Evolutionary conservation across 176 grass and related monocot genomes (phyloP), one percentile per base, ranked within the genome.

Genomic region (Aegilops speltoides): DNA sequence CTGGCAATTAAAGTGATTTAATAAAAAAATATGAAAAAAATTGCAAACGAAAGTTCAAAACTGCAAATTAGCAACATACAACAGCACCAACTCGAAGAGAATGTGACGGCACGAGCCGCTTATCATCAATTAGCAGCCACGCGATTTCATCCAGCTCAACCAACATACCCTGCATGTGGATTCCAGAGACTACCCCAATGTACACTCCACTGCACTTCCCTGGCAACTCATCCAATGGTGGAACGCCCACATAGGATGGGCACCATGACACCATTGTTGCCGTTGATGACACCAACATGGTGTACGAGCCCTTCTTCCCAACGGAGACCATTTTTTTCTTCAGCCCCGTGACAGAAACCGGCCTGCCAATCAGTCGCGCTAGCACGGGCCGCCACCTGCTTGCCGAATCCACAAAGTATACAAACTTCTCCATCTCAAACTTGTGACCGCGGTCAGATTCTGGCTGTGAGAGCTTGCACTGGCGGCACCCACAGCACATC

Each of bases 71-170:
- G 83, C 36, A 43, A 90, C 92, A 50, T 92, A 98, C 97, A 94
- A 96, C 68, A 64, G 92, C 87, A 79, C 94, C 97, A 89, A 96
- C 60, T 82, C 97, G 89, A 66, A 98, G 78, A 79, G 90, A 98
- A 92, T 96, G 91, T 56, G 84, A 63, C 2, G 87, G 90, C 13
- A 77, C 34, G 68, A 92, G 85, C 77, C 64, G 80, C 28, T 86
- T 81, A 85, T 96, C 90, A 88, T 92, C 85, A 88, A 92, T 80
- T 71, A 98, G 91, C 50, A 98, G 25, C 88, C 84, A 98, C 62
- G 71, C 61, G 0, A 74, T 83, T 13, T 82, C 32, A 80, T 98
- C 94, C 76, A 98, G 88, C 86, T 98, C 93, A 41, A 96, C 59
- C 69, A 91, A 83, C 88, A 87, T 67, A 28, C 87, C 90, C 54